A percentile compares a stretch with the other conserved stretches of the same genome.
These are phyloP conservation scores for Austroboletus niveus DNA, from an alignment of 1,284 basidiomycete species.

Conservation along the genomic window DNA sequence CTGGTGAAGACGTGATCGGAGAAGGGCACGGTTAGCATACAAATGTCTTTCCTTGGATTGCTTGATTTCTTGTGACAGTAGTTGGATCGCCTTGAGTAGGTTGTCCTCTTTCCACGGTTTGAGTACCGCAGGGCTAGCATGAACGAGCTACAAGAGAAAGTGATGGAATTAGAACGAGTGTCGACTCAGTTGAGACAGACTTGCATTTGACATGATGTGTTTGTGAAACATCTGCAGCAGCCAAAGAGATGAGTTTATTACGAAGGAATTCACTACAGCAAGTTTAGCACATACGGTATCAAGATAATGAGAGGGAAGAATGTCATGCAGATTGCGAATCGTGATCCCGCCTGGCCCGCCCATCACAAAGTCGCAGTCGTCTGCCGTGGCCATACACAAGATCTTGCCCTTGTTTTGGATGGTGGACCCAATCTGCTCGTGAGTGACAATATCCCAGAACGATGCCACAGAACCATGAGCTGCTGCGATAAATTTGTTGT, in stretches of 20 bases:
- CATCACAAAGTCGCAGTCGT: neutral
- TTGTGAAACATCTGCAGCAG: neutral
- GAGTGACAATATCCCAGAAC: neutral
- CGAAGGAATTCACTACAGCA: neutral
- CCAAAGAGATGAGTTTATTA: neutral
- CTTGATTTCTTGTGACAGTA: neutral
- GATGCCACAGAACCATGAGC: fast-evolving
- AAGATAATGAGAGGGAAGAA: neutral
- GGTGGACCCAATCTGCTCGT: neutral
- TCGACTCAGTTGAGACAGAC: neutral
- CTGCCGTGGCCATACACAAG: neutral
- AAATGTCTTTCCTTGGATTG: neutral
- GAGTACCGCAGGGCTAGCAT: neutral
- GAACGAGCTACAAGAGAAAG: neutral
- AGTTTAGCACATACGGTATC: neutral
- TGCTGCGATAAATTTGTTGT: neutral
- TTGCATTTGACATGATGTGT: neutral
- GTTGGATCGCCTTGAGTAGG: neutral
- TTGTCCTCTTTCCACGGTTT: neutral
- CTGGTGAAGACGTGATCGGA: neutral
- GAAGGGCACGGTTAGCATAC: neutral
- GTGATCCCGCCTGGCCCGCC: neutral
- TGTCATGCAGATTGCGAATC: neutral
- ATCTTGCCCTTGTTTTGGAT: neutral
- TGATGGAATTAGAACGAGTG: neutral